Conservation (phyloP, 805 yeast genomes). For the Yarrowia sp. region DNA sequence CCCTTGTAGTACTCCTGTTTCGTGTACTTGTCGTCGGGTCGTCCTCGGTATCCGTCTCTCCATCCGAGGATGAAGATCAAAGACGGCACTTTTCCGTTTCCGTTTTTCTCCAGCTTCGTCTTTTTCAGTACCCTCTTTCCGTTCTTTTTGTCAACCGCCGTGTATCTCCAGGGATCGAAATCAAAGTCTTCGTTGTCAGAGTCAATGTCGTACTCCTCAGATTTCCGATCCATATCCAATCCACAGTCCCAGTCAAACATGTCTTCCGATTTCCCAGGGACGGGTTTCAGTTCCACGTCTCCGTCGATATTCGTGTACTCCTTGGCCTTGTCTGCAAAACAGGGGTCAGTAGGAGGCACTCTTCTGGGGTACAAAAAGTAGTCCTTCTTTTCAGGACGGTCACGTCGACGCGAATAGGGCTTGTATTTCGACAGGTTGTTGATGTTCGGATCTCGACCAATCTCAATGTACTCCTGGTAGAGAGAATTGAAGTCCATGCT, state of each 20-base stretch:
- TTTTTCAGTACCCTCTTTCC: too few species aligned
- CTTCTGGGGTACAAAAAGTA: neutral
- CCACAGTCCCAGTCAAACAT: constrained; percentile 4
- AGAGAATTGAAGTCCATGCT: neutral
- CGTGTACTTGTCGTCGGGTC: neutral
- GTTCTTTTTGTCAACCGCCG: too few species aligned
- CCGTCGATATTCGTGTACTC: constrained; percentile 1
- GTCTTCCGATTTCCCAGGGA: neutral
- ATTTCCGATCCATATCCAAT: neutral
- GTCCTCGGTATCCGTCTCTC: neutral
- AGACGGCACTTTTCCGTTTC: neutral
- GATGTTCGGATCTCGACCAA: neutral
- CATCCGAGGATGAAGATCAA: neutral
- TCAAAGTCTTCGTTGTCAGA: neutral
- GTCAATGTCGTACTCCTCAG: neutral
- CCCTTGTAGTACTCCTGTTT: constrained; percentile 3
- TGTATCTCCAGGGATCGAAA: too few species aligned
- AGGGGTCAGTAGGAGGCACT: neutral
- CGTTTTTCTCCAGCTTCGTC: too few species aligned
- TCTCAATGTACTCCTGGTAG: neutral
- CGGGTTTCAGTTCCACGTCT: neutral
- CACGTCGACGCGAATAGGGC: neutral
- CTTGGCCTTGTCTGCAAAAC: neutral
- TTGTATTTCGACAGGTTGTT: neutral
- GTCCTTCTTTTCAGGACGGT: neutral